Percentiles rank a stretch among this genome's conserved stretches.
Evolutionary conservation across 208 protist species (phyloP).

Genomic region (Kentomonas sorsogonicus): DNA sequence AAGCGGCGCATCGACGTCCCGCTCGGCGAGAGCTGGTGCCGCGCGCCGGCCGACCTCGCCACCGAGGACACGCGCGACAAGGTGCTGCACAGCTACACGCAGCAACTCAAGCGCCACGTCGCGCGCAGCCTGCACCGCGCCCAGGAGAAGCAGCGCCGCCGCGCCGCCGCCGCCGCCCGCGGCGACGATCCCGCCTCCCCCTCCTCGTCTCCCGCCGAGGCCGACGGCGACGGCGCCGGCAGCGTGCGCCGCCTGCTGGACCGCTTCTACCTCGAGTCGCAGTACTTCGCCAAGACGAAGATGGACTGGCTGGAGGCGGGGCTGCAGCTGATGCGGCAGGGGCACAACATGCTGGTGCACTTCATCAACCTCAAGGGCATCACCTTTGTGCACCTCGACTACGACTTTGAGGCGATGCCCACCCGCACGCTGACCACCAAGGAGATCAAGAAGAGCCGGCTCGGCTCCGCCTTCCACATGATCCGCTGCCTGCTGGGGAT

Average conservation of each 20-base stretch:
- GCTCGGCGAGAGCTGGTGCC: slow-evolving; percentile 98
- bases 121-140: slow-evolving; percentile 96
- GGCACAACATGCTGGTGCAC: slow-evolving; percentile 99
- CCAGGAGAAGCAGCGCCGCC: slow-evolving; percentile 44
- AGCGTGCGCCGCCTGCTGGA: not conserved
- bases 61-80: slow-evolving; percentile 80
- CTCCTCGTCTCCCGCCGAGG: slow-evolving; percentile 8
- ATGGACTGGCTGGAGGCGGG: slow-evolving; percentile 99
- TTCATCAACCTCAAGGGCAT: slow-evolving; percentile 99
- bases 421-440: slow-evolving; percentile 99
- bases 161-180: slow-evolving; percentile 7
- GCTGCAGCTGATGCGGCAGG: slow-evolving; percentile 99
- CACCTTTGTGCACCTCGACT: slow-evolving; percentile 99
- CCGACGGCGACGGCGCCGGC: not conserved
- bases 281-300: slow-evolving; percentile 99
- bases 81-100: slow-evolving; percentile 98
- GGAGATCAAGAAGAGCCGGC: slow-evolving; percentile 99
- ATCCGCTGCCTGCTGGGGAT: slow-evolving; percentile 99
- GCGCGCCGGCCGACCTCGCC: slow-evolving; percentile 87
- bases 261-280: slow-evolving; percentile 20
- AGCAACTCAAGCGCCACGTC: slow-evolving; percentile 99
- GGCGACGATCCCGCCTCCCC: slow-evolving; percentile 4
- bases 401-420: slow-evolving; percentile 99
- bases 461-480: slow-evolving; percentile 99
- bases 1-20: slow-evolving; percentile 97